Evolutionary conservation across 352 stramenopile species (phyloP).

Genomic region (Pythium brassicae): DNA sequence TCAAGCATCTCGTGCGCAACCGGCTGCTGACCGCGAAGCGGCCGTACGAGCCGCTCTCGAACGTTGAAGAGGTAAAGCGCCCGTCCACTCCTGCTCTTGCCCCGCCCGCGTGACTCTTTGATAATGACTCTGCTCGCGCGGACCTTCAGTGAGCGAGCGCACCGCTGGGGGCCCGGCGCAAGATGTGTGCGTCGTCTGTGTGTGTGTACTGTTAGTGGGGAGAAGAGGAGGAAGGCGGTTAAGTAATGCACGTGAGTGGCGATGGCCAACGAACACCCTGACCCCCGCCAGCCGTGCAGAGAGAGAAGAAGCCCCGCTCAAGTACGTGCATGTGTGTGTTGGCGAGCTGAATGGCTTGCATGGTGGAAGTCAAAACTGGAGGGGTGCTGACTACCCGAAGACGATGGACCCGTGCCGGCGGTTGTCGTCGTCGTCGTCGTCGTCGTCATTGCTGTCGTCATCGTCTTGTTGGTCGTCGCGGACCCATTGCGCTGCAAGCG

Average conservation of each 20-base stretch:
- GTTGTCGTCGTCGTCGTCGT: constrained; percentile 13
- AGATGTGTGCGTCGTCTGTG: neutral
- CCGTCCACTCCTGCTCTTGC: constrained; percentile 6
- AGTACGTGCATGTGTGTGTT: too few relatives aligned
- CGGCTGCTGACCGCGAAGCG: constrained; percentile 52
- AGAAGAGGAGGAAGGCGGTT: neutral
- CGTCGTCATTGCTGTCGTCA: constrained; percentile 1
- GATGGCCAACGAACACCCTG: neutral
- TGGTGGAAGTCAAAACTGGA: too few relatives aligned
- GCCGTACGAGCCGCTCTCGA: constrained; percentile 65
- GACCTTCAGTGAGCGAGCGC: neutral
- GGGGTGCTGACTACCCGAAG: constrained; percentile 25
- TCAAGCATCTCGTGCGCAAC: constrained; percentile 71
- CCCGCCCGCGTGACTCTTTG: constrained; percentile 4
- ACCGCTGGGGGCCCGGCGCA: neutral
- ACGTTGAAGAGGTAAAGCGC: constrained; percentile 42
- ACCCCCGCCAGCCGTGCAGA: too few relatives aligned
- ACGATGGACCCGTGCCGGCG: constrained; percentile 24
- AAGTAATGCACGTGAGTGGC: neutral
- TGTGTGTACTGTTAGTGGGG: neutral
- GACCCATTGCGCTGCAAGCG: neutral
- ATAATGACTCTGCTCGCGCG: neutral
- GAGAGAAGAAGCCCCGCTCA: neutral
- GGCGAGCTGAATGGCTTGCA: too few relatives aligned
- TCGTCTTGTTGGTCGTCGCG: constrained; percentile 1